Base-by-base conservation (phyloP, 1,284 basidiomycete species). In the Rhizoctonia solani region DNA sequence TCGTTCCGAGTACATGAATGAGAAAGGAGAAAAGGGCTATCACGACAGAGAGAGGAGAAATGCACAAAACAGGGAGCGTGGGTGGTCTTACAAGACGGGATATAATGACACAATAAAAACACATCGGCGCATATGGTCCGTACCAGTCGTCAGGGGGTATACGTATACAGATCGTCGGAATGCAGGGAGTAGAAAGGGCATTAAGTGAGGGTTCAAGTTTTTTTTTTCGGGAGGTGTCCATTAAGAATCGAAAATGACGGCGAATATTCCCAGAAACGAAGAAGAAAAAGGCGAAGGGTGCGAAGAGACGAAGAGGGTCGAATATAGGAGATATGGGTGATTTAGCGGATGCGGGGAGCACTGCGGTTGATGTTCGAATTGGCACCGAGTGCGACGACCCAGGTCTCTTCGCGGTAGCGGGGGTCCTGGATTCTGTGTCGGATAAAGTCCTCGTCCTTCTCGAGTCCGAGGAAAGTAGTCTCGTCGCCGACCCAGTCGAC, bases 401-500 rank as follows among this genome's bases (percentile, higher is more conserved):
- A 70, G 19, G 69, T 68, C 52, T 66, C 66, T 16, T 46, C 66
- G 23, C 63, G 56, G 42, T 56, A 41, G 19, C 68, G 53, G n/a
- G 44, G 47, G 21, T 70, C 69, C 9, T 25, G 37, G 19, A 70
- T 49, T 23, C 69, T 37, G 19, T 66, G 32, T 46, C 56, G 47
- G 47, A 68, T 70, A 52, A 70, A 70, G 1, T 41, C 13, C 59
- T 47, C 54, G 41, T 70, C 69, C n/a, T 47, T 55, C 25, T 67
- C 53, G 13, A 58, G 66, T 2, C 63, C 55, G 21, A 68, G 42
- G 23, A 70, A 42, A 52, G 54, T 68, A 44, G 69, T 69, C 41
- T 50, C 55, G 19, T 69, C 61, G 30, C 54, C 65, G 49, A 68
- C 39, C 69, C 69, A 70, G 42, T 70, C 69, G 11, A 70, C 67